Base-by-base conservation (phyloP, 1,284 basidiomycete species). In the Polyporus tsugae region DNA sequence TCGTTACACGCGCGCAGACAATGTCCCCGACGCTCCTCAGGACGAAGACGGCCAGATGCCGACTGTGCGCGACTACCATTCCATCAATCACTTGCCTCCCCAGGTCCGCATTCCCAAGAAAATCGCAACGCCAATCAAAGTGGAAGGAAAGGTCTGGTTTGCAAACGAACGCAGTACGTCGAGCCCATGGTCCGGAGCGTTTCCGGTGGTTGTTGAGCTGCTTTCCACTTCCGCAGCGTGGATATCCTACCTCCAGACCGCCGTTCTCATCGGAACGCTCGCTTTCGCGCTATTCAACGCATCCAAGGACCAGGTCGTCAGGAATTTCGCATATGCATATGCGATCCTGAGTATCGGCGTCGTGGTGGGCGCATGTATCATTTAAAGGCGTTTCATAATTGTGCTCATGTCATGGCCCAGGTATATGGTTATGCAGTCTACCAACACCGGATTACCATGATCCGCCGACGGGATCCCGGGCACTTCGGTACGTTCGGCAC, bases 141-240 rank as follows among this genome's bases (percentile, higher is more conserved):
- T 99, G 46, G 97, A 99, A 80, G 94, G 93, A 39, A 99, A 99
- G 78, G 97, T 99, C 53, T 99, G 97, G 94, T 98, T 99, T 82
- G 97, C 98, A 7, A 98, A 99, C 79, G 98, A 99, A 81, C 86
- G 98, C 74, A 99, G 94, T 95, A 39, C 39, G 58, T 60, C 58
- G 19, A 22, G 62, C 33, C 10, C 36, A 17, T 17, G 25, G 25
- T 17, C n/a, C 46, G 7, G 49, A 41, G n/a, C 33, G 46, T 19
- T n/a, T 5, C 10, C n/a, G 36, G 35, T 33, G 46, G 9, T 62
- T n/a, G 33, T 44, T 49, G 9, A 55, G 19, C 63, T 60, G 46
- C 44, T 72, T 58, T 74, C 60, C 63, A 57, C 53, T 19, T 19
- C 22, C 36, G 17, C 52, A 95, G 93, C 96, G 2, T 98, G 95